Evolutionary conservation across 192 early-diverging fungal genomes (phyloP), one percentile per base, ranked within the genome.

Genomic region (Linnemannia exigua): DNA sequence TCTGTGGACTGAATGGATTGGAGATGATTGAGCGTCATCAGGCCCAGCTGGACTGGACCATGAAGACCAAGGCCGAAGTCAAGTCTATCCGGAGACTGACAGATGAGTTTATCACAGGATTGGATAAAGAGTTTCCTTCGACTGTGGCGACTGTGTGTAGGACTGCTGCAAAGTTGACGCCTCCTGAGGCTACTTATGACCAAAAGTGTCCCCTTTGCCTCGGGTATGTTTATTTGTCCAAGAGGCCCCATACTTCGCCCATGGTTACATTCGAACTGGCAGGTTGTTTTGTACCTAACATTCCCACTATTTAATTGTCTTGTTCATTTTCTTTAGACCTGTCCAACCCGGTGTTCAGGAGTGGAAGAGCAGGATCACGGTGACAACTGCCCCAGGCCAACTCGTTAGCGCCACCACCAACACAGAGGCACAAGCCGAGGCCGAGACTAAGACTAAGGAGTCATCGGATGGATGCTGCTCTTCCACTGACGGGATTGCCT

Each of bases 71-170:
- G 41, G 82, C 77, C 0, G 82, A 85, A 28, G 48, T 85, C 47
- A 85, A 79, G 74, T 79, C 77, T 37, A 95, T 96, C 63, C 89
- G 91, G 41, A 81, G 89, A 51, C 68, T 95, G 67, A 94, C 94
- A 7, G 94, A 94, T 82, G 92, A 95, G 2, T 97, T 98, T 79
- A 93, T 98, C 54, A 89, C 92, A 0, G 93, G 92, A 3, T 89
- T 98, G 20, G 95, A 97, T 67, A 89, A 89, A 12, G 95, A 95
- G 69, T 98, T 96, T 81, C 93, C 95, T 3, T 96, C 96, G 12
- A 97, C 96, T 2, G 95, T 95, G 6, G 92, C 92, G 37, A 98
- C 97, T 1, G 93, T 98, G 15, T 91, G 93, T 38, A 90, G 96
- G 48, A 98, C 97, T 0, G 95, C 93, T 41, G 89, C 91, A 38